phyloP scores from a whole-genome alignment of 2,329 filamentous ascomycete genomes.

The Neofusicoccum cordaticola region DNA sequence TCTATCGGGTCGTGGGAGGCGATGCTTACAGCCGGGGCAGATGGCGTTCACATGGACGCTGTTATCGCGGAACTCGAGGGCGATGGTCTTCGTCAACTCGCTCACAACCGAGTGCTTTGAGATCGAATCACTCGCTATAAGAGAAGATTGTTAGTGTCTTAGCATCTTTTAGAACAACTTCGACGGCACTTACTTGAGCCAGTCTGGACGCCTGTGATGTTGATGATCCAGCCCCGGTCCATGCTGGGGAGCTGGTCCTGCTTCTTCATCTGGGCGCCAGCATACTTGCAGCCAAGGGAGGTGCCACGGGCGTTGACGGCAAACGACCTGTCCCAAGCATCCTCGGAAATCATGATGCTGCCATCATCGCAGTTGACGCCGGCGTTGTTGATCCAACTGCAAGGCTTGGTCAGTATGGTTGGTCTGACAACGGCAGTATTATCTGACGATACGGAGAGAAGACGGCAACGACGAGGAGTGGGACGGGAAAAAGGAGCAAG shows the following conservation, averaged over 20 bases:
- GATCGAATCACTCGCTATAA: constrained; percentile 42
- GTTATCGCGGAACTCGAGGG: constrained; percentile 49
- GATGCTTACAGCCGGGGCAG: constrained; percentile 50
- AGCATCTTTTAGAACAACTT: neutral
- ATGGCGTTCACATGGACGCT: constrained; percentile 55
- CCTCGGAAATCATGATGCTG: constrained; percentile 25
- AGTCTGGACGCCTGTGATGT: constrained; percentile 49
- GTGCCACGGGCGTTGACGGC: constrained; percentile 32
- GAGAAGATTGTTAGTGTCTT: neutral
- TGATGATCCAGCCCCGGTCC: constrained; percentile 54
- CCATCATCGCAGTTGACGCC: constrained; percentile 29
- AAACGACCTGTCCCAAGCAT: constrained; percentile 31
- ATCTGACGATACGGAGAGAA: constrained; percentile 15
- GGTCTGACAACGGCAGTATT: constrained; percentile 18
- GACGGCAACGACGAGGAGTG: neutral
- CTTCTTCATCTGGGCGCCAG: constrained; percentile 31
- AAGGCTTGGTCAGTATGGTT: constrained; percentile 17
- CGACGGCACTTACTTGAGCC: constrained; percentile 24
- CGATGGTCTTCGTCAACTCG: constrained; percentile 49
- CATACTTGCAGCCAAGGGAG: constrained; percentile 35
- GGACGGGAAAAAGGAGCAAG: too few species aligned
- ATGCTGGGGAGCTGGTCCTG: constrained; percentile 26
- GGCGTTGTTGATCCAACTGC: constrained; percentile 29
- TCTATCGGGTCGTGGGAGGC: neutral
- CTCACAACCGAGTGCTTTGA: constrained; percentile 45